Conservation (phyloP, 2,329 filamentous ascomycete genomes). For the Acrodontium crateriforme region DNA sequence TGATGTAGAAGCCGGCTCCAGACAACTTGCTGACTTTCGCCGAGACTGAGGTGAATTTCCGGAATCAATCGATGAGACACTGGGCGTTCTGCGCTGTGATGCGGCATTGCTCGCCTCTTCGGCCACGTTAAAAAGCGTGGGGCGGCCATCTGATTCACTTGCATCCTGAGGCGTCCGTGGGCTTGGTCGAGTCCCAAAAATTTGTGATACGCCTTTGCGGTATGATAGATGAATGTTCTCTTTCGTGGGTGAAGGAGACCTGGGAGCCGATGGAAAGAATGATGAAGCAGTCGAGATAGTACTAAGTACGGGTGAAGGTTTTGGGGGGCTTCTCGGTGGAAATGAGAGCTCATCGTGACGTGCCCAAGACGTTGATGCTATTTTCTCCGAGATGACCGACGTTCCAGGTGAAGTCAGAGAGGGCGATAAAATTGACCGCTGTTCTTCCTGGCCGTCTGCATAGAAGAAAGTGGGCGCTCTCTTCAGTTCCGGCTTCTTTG, state of each 20-base stretch:
- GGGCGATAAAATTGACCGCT: conserved; percentile 19
- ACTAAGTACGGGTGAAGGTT: conserved; percentile 21
- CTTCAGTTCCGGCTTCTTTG: conserved; percentile 25
- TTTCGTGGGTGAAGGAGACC: conserved; percentile 32
- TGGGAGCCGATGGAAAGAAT: conserved; percentile 19
- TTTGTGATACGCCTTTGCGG: conserved; percentile 35
- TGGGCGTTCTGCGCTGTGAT: conserved; percentile 20
- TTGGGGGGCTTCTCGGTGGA: conserved; percentile 14
- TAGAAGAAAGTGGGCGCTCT: conserved; percentile 38
- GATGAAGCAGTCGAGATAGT: conserved; percentile 16
- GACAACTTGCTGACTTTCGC: conserved; percentile 17
- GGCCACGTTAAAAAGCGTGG: too few relatives aligned
- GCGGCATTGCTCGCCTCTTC: too few relatives aligned
- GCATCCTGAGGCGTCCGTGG: too few relatives aligned
- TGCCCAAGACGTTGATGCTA: too few relatives aligned
- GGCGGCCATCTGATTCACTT: too few relatives aligned
- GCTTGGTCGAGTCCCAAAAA: conserved; percentile 24
- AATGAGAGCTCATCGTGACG: too few relatives aligned
- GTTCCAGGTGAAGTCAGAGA: conserved; percentile 25
- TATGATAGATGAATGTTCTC: conserved; percentile 36
- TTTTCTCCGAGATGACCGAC: conserved; percentile 16
- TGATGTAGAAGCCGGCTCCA: conserved; percentile 5
- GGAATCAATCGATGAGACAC: conserved; percentile 34
- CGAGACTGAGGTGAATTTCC: conserved; percentile 19
- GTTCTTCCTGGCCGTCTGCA: conserved; percentile 35